These are phyloP conservation scores for Colletotrichum orchidophilum DNA, from an alignment of 2,329 filamentous ascomycete species.

Conservation along the genomic window DNA sequence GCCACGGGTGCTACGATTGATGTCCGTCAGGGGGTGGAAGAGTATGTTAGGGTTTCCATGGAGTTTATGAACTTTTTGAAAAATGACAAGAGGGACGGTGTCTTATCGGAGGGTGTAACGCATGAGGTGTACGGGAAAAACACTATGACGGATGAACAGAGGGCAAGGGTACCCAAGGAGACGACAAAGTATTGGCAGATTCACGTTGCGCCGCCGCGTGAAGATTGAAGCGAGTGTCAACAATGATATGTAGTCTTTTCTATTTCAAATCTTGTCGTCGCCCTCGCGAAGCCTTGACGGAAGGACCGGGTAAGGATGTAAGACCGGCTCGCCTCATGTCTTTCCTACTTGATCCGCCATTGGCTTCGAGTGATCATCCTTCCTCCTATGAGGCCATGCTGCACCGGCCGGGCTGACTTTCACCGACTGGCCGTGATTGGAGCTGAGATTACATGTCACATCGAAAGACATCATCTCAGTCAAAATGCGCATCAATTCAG, in stretches of 20 bases:
- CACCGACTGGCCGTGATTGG: background rate
- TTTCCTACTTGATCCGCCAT: background rate
- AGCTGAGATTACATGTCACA: background rate
- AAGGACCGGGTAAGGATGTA: background rate
- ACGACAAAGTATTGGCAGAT: constrained; percentile 53
- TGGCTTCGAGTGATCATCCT: background rate
- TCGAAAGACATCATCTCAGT: background rate
- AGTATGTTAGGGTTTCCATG: constrained; percentile 68
- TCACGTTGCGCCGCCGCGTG: constrained; percentile 43
- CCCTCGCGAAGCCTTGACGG: background rate
- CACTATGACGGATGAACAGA: constrained; percentile 49
- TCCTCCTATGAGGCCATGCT: background rate
- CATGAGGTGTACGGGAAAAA: constrained; percentile 48
- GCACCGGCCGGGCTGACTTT: background rate
- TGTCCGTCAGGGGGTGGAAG: constrained; percentile 62
- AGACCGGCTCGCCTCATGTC: background rate
- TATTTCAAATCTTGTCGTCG: background rate
- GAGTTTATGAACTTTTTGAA: constrained; percentile 64
- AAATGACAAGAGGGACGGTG: constrained; percentile 51
- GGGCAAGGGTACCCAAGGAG: constrained; percentile 43
- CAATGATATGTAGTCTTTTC: background rate
- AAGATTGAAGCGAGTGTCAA: background rate
- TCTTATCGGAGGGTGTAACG: constrained; percentile 61
- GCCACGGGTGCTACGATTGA: constrained; percentile 70
- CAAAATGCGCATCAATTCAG: background rate